A percentile compares a stretch with the other conserved stretches of the same genome.
These are phyloP conservation scores for Coniferiporia weirii DNA, from an alignment of 1,284 basidiomycete genomes.

Conservation along the genomic window DNA sequence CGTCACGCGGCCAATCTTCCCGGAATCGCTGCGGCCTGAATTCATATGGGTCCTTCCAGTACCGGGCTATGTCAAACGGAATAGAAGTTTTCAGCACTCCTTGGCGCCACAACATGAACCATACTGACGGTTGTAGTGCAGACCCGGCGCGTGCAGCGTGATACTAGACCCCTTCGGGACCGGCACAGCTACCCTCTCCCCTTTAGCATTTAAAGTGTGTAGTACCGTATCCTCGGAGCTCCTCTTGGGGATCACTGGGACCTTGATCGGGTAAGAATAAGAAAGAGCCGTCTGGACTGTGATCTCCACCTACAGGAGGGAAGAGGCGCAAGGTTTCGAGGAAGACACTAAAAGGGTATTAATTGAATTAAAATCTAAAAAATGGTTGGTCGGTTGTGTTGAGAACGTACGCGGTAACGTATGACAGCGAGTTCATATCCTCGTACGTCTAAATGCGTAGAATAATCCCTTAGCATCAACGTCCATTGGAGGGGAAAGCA, in stretches of 20 bases:
- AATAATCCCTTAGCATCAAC: not conserved
- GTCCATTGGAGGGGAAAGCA: not conserved
- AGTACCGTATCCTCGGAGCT: conserved; percentile 43
- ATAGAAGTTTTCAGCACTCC: not conserved
- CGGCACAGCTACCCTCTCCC: conserved; percentile 34
- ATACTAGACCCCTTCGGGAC: conserved; percentile 42
- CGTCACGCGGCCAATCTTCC: conserved; percentile 44
- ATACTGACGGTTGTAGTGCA: conserved; percentile 40
- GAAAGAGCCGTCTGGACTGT: not conserved
- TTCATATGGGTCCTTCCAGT: conserved; percentile 46
- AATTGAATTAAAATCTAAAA: not conserved
- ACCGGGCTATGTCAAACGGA: conserved; percentile 34
- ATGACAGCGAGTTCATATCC: conserved; percentile 15
- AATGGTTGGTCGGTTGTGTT: not conserved
- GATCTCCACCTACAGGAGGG: conserved; percentile 23
- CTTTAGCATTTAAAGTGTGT: conserved; percentile 30
- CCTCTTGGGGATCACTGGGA: conserved; percentile 42
- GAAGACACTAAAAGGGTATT: conserved; percentile 28
- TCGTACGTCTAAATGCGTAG: conserved; percentile 14
- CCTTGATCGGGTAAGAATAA: conserved; percentile 26
- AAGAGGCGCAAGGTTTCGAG: conserved; percentile 40
- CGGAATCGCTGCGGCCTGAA: conserved; percentile 51
- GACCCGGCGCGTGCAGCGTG: conserved; percentile 35
- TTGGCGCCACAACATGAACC: not conserved
- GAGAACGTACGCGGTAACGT: conserved; percentile 13